Percentiles rank a stretch among this genome's conserved stretches.
Conservation (phyloP, 495 filamentous ascomycete genomes). For the Penicillium waksmanii region DNA sequence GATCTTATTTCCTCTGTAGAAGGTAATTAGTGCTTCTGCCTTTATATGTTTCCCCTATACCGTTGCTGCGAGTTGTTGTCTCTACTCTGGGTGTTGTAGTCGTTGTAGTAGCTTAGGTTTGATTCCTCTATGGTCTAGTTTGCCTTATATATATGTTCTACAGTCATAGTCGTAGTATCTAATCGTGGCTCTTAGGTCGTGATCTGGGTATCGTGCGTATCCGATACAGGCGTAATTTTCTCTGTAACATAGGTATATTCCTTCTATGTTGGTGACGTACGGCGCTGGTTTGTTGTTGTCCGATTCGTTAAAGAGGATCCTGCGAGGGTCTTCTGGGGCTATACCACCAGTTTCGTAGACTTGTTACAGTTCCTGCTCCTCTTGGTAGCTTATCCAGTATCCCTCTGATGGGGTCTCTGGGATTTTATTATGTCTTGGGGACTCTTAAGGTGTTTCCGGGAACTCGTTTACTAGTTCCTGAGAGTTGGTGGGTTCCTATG, state of each 20-base stretch:
- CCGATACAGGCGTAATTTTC: not conserved
- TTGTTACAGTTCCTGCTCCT: not conserved
- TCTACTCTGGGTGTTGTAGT: not conserved
- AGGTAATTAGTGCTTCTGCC: not conserved
- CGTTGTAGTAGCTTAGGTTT: not conserved
- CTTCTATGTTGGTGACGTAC: not conserved
- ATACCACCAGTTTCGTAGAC: not conserved
- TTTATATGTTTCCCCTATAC: not conserved
- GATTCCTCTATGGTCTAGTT: not conserved
- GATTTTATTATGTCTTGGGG: not conserved
- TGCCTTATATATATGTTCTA: not conserved
- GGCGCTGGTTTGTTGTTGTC: not conserved
- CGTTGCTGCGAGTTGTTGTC: not conserved
- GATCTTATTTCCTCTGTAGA: not conserved
- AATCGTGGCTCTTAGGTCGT: not conserved
- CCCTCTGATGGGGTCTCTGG: not conserved
- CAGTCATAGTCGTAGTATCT: not conserved
- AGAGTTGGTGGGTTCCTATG: not conserved
- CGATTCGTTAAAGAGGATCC: not conserved
- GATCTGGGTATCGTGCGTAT: not conserved
- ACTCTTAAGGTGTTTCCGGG: not conserved
- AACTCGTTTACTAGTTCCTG: not conserved
- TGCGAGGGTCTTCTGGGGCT: not conserved
- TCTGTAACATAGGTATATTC: not conserved
- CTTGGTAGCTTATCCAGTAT: not conserved